phyloP scores from a whole-genome alignment of 306 rosid genomes.

The Boehmeria nivea region DNA sequence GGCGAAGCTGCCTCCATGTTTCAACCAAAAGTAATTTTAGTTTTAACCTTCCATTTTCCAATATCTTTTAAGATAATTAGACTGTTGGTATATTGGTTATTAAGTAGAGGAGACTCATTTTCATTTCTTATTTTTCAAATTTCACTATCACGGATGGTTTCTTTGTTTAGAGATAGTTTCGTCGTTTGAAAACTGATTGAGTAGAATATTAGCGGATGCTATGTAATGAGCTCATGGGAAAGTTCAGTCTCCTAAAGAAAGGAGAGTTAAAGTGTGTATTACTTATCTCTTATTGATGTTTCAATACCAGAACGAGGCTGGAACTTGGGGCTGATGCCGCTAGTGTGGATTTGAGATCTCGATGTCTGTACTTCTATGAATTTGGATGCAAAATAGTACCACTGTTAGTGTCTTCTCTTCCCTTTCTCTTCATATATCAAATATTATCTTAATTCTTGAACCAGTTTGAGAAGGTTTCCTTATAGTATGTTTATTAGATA shows the following conservation, averaged over 20 bases:
- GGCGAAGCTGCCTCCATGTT: constrained; percentile 63
- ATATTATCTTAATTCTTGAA: too few species aligned
- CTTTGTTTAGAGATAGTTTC: too few species aligned
- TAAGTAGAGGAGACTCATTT: not conserved
- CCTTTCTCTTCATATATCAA: constrained; percentile 5
- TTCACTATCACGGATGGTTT: too few species aligned
- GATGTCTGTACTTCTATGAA: constrained; percentile 79
- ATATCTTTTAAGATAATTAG: constrained; percentile 1
- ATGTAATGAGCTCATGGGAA: too few species aligned
- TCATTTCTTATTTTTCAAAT: not conserved
- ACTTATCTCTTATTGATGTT: constrained; percentile 11
- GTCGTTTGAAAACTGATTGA: too few species aligned
- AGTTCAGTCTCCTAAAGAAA: too few species aligned
- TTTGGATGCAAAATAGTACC: constrained; percentile 98
- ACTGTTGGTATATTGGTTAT: not conserved
- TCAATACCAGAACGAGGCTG: constrained; percentile 55
- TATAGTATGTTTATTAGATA: too few species aligned
- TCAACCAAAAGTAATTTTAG: constrained; percentile 65
- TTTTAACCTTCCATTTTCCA: constrained; percentile 5
- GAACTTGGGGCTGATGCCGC: constrained; percentile 91
- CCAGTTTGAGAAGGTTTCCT: too few species aligned
- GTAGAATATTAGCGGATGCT: too few species aligned
- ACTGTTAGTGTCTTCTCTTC: constrained; percentile 43
- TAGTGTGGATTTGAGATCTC: constrained; percentile 72
- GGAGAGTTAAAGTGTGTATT: too few species aligned